A percentile compares a stretch with the other conserved stretches of the same genome.
These are phyloP conservation scores for Hypoxylon sp. DNA, from an alignment of 2,329 filamentous ascomycete genomes.

Conservation along the genomic window DNA sequence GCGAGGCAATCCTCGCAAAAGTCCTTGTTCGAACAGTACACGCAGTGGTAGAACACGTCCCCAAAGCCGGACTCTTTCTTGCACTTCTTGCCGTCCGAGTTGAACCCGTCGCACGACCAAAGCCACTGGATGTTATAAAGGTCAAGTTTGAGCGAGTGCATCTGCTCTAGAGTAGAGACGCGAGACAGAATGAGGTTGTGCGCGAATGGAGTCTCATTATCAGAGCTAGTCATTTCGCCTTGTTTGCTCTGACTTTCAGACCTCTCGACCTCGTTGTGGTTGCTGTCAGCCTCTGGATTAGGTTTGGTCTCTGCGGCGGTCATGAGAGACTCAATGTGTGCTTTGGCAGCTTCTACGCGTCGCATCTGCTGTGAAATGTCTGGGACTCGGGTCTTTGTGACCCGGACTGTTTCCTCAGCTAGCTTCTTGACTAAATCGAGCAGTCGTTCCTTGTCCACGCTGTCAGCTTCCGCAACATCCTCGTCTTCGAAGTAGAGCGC, in stretches of 20 bases:
- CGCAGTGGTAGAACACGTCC: conserved; percentile 37
- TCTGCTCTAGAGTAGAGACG: neutral
- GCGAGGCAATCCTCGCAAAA: conserved; percentile 41
- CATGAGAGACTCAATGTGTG: conserved; percentile 33
- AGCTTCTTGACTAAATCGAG: neutral
- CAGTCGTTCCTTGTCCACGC: neutral
- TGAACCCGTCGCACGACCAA: conserved; percentile 8
- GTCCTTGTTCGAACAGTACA: conserved; percentile 38
- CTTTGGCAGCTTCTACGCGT: conserved; percentile 36
- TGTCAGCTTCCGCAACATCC: neutral
- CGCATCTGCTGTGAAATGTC: conserved; percentile 32
- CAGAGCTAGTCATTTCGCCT: neutral
- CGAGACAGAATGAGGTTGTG: neutral
- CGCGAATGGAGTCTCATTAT: neutral
- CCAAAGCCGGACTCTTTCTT: conserved; percentile 2
- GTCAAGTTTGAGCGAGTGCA: conserved; percentile 1
- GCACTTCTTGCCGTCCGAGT: conserved; percentile 17
- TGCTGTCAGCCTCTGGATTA: neutral
- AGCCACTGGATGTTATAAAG: neutral
- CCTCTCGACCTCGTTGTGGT: neutral
- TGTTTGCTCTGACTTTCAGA: neutral
- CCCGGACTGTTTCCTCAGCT: conserved; percentile 5
- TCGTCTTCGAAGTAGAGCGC: neutral
- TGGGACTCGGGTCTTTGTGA: conserved; percentile 21
- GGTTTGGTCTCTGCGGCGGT: neutral